Base-by-base conservation (phyloP, 116 monocot genomes). In the Iris pallida region DNA sequence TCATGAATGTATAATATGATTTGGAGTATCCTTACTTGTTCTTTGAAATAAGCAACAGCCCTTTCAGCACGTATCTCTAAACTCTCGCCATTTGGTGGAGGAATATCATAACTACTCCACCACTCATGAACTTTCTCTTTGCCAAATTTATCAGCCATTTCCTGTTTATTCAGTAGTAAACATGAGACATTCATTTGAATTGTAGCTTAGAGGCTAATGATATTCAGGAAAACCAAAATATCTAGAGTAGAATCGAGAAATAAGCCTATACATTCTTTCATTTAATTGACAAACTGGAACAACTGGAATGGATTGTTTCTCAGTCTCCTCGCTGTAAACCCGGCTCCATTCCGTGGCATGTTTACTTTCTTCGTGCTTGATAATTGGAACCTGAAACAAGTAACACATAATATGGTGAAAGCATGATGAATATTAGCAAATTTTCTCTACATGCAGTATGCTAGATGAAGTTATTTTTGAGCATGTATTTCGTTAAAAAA, bases 81-180 rank as follows among this genome's bases (percentile, higher is more conserved):
- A 68, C 93, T 93, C 74, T 98, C 98, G 2, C 98, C 98, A 78
- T 90, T 86, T 47, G 98, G 98, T n/a, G 98, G 98, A 76, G 98
- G 98, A 68, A 93, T 88, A 74, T 98, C 90, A 84, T 88, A 98
- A 77, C 98, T 98, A 18, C 93, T 87, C 14, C 93, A 87, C 98
- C 98, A 98, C 68, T 90, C 83, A 58, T 98, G 90, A 51, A 98
- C 98, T 63, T 88, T 85, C 51, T 90, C 98, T 44, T 80, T 86
- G 8, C 98, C 98, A 83, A 80, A 98, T 55, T 72, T 80, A 62
- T 93, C 78, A 20, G 98, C 90, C 40, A 93, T 98, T 85, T 98
- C 93, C 76, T 93, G 90, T 83, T 98, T 98, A 51, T 98, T 98
- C 42, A 98, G 90, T 53, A 65, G 9, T 56, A 14, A 40, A 41